Evolutionary conservation across 73 alveolate genomes (phyloP), one percentile per base, ranked within the genome.

Genomic region (Paramecium sonneborni): DNA sequence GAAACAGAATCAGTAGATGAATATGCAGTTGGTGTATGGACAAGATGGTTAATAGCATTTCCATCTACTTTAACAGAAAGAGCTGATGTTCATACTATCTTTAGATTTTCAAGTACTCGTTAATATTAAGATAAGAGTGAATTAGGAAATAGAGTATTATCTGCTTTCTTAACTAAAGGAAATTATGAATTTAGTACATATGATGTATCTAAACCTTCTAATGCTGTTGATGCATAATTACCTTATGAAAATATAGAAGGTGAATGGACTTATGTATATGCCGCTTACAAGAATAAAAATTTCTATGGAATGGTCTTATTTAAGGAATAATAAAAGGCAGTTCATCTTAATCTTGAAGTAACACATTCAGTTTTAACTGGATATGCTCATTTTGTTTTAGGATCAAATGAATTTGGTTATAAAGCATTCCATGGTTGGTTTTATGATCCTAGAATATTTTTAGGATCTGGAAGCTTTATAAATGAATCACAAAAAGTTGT

Each of bases 1-100:
- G 90, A 79, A 46, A 79, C 90, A 20, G 90, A 79, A 43, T 79
- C 90, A 79, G 90, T 79, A 0, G 90, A 38, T 24, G 90, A 79
- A 79, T 79, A 79, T 46, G 69, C 90, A 79, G 69, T 79, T 20
- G 90, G 90, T 41, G 90, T 79, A 41, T 79, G 90, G 90, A 79
- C 90, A 15, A 79, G 90, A 79, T 79, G 90, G 90, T 44, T 79
- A 10, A 43, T 43, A 24, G 90, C 62, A 43, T 79, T 79, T 76
- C 90, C 90, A 7, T 18, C 76, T 24, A 79, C 74, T 14, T 44
- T 79, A 26, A 44, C 69, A 9, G 90, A 79, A 15, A 79, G 90
- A 44, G 72, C 76, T 8, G 90, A 79, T 41, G 48, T 79, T 44
- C 90, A 79, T 24, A 79, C 90, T 24, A 79, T 79, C 4, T 79